Evolutionary conservation across 2,329 filamentous ascomycete genomes (phyloP).

Genomic region (Phoma herbarum): DNA sequence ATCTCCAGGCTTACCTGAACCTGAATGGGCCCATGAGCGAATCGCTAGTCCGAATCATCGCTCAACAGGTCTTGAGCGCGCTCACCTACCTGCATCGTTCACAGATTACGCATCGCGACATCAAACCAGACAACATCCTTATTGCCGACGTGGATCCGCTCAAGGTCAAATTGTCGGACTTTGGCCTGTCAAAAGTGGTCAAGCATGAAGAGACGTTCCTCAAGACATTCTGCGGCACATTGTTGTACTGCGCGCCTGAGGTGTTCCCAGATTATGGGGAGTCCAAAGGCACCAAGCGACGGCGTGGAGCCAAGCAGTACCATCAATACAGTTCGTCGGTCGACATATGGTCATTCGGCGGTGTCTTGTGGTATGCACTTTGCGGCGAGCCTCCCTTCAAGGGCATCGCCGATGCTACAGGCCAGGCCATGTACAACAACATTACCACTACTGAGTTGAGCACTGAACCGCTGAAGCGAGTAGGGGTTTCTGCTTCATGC

Average conservation of each 20-base stretch:
- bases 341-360: conserved; percentile 95
- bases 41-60: conserved; percentile 72
- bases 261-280: conserved; percentile 88
- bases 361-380: conserved; percentile 88
- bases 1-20: conserved; percentile 77
- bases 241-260: conserved; percentile 95
- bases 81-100: conserved; percentile 85
- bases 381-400: conserved; percentile 82
- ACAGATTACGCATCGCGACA: conserved; percentile 96
- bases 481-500: conserved; percentile 69
- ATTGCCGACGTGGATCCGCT: conserved; percentile 77
- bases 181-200: conserved; percentile 94
- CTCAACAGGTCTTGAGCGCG: conserved; percentile 79
- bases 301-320: conserved; percentile 60
- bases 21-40: conserved; percentile 72
- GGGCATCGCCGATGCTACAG: conserved; percentile 76
- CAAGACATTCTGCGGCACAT: conserved; percentile 94
- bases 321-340: conserved; percentile 87
- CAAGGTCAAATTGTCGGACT: conserved; percentile 91
- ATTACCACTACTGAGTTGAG: conserved; percentile 85
- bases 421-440: conserved; percentile 80
- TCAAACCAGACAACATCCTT: conserved; percentile 98
- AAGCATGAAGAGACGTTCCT: conserved; percentile 90
- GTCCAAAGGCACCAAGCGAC: conserved; percentile 69
- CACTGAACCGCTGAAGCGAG: conserved; percentile 66